Conservation (phyloP, 805 yeast genomes). For the Zygoascus biomembranicola region DNA sequence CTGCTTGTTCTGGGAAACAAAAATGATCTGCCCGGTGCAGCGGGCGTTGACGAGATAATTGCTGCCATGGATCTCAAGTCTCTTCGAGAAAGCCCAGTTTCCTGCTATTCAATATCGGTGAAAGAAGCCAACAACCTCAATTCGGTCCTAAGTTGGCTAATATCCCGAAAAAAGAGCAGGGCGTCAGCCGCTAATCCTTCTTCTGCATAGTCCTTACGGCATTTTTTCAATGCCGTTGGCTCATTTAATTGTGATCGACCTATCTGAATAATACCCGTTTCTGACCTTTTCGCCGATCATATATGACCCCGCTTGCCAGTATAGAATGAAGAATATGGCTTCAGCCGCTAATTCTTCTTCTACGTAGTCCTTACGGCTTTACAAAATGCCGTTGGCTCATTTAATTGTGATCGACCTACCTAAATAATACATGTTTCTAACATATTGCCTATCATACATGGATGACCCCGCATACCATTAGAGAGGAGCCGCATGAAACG, state of each 20-base stretch:
- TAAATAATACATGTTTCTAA: neutral
- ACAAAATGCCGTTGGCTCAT: neutral
- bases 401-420: neutral
- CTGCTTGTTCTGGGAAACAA: constrained; percentile 30
- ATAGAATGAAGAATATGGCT: constrained; percentile 7
- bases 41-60: constrained; percentile 27
- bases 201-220: neutral
- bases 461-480: too few relatives aligned
- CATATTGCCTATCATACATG: too few relatives aligned
- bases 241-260: neutral
- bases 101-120: constrained; percentile 31
- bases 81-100: constrained; percentile 27
- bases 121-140: constrained; percentile 28
- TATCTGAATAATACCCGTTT: neutral
- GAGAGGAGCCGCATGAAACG: neutral
- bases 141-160: constrained; percentile 30
- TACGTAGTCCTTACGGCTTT: neutral
- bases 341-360: neutral
- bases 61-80: constrained; percentile 24
- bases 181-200: neutral
- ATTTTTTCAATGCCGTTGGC: neutral
- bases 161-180: constrained; percentile 16
- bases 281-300: neutral
- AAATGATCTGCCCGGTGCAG: constrained; percentile 27
- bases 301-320: too few relatives aligned